Percentiles rank a stretch among this genome's conserved stretches.
These are phyloP conservation scores for Fusarium verrucosum DNA, from an alignment of 2,329 filamentous ascomycete species.

Conservation along the genomic window DNA sequence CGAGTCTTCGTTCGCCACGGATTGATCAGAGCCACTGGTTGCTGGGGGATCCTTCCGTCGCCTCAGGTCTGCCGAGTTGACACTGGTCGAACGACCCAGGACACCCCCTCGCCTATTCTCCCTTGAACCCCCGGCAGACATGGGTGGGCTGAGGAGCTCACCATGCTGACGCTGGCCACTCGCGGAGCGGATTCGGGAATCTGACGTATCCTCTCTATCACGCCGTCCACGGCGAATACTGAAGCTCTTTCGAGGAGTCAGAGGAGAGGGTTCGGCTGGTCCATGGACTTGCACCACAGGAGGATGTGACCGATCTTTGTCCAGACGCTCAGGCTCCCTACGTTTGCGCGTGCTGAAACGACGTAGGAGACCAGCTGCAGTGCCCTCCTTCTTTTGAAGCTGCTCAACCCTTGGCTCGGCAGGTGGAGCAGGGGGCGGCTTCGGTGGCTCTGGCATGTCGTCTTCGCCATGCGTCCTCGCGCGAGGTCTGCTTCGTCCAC, in stretches of 20 bases:
- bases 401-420: constrained; percentile 68
- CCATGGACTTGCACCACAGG: constrained; percentile 81
- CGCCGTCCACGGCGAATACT: constrained; percentile 74
- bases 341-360: constrained; percentile 89
- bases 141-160: constrained; percentile 79
- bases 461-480: constrained; percentile 96
- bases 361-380: constrained; percentile 83
- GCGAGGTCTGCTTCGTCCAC: constrained; percentile 82
- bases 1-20: constrained; percentile 64
- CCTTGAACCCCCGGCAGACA: constrained; percentile 64
- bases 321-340: constrained; percentile 70
- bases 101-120: constrained; percentile 70
- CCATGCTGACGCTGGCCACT: constrained; percentile 77
- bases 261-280: constrained; percentile 69
- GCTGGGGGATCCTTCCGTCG: constrained; percentile 76
- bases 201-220: constrained; percentile 61
- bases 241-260: constrained; percentile 83
- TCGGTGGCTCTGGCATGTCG: constrained; percentile 73
- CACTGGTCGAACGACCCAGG: constrained; percentile 87
- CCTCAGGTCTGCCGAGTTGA: constrained; percentile 86
- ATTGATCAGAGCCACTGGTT: constrained; percentile 83
- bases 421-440: constrained; percentile 46
- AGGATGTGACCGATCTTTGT: constrained; percentile 74
- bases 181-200: constrained; percentile 60
- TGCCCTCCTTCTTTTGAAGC: constrained; percentile 82